Conservation (phyloP, 768 basidiomycete species). For the Inosperma sp. region DNA sequence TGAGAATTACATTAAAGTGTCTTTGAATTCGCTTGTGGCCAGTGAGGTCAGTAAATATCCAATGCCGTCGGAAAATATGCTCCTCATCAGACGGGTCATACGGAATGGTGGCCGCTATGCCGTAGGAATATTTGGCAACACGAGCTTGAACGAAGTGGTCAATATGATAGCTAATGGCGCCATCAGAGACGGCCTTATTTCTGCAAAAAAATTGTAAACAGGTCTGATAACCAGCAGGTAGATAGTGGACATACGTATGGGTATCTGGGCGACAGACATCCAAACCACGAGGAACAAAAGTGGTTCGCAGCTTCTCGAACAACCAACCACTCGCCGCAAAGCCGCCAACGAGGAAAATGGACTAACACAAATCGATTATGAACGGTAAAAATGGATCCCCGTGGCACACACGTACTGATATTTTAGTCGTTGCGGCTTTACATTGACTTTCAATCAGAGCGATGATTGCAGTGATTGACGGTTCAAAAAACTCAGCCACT, state of each 20-base stretch:
- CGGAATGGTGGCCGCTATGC: neutral
- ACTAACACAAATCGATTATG: constrained; percentile 16
- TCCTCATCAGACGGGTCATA: constrained; percentile 29
- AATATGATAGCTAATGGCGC: constrained; percentile 19
- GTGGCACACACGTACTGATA: constrained; percentile 12
- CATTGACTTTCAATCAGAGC: constrained; percentile 18
- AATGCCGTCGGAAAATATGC: constrained; percentile 30
- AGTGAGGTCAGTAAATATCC: constrained; percentile 23
- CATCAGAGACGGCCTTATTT: constrained; percentile 26
- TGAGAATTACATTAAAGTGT: constrained; percentile 35
- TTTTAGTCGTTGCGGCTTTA: constrained; percentile 4
- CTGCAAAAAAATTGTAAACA: constrained; percentile 5
- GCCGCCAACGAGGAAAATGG: constrained; percentile 47
- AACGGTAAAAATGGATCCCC: neutral
- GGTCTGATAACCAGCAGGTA: neutral
- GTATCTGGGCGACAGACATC: constrained; percentile 41
- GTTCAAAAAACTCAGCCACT: constrained; percentile 27
- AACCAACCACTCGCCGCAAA: constrained; percentile 49
- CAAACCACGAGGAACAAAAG: constrained; percentile 32
- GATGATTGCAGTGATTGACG: constrained; percentile 24
- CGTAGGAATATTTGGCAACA: constrained; percentile 13
- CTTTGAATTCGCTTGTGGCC: constrained; percentile 32
- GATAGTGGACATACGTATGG: constrained; percentile 31
- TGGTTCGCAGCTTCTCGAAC: constrained; percentile 34
- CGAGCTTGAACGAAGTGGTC: constrained; percentile 17